Base-by-base conservation (phyloP, 495 filamentous ascomycete genomes). In the Xylaria castorea region DNA sequence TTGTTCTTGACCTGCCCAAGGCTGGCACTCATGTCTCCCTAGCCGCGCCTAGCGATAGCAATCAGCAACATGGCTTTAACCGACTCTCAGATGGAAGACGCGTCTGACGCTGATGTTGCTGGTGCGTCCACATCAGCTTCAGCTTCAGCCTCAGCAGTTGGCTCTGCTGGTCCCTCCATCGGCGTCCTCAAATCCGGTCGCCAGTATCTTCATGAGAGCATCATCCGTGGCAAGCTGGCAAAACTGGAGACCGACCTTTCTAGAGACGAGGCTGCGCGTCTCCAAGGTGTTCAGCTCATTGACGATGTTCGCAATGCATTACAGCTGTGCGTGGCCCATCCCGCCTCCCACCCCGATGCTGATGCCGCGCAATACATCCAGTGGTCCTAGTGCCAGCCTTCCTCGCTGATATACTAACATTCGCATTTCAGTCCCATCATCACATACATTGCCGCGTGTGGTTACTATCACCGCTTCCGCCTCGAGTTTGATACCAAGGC, bases 401-500 rank as follows among this genome's bases (percentile, higher is more conserved):
- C 8, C 51, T 32, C 14, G 36, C 65, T 63, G 34, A 30, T 44
- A 22, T 11, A 22, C 65, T 46, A 38, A 50, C 70, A 27, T 42
- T 30, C 12, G 12, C 16, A n/a, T 55, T 32, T 16, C 71, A 92
- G 91, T 38, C 94, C 94, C 4, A 89, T 96, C 40, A 90, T 91
- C 58, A 97, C 94, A 5, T 97, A 91, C 78, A 90, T 92, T 75
- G 96, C 94, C 0, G 94, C 94, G 12, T 90, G 89, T 55, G 88
- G 90, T 16, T 96, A 96, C 75, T 97, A 94, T 81, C 94, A 97
- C 82, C 92, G 92, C 68, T 97, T 97, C 78, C 91, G 94, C 27
- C 85, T 98, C 44, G 84, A 90, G 7, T 93, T 95, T 79, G 86
- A 90, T 20, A 91, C 93, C 73, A 88, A 78, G 67, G 92, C 94